Evolutionary conservation across 225 moss, liverwort and hornwort genomes (phyloP).

Genomic region (Anthoceros angustus): DNA sequence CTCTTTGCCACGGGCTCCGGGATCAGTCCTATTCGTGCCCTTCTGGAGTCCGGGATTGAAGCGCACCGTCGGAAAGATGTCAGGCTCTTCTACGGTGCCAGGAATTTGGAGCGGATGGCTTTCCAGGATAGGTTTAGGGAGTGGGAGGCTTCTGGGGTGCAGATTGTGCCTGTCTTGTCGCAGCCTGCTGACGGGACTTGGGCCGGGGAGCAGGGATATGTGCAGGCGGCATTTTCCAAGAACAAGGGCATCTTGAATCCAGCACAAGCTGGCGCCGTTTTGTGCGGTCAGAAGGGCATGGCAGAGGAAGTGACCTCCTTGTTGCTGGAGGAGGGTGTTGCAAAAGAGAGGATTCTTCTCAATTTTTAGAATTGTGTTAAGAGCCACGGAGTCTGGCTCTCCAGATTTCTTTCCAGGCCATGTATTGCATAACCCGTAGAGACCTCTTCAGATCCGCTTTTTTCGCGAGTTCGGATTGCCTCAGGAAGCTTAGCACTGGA

Average conservation of each 20-base stretch:
- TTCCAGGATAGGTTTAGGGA: conserved; percentile 59
- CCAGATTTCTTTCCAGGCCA: no score
- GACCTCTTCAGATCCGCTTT: no score
- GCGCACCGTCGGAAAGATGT: conserved; percentile 62
- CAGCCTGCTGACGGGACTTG: conserved; percentile 47
- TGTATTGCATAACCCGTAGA: no score
- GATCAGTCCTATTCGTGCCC: conserved; percentile 89
- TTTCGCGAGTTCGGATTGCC: no score
- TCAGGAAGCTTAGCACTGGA: no score
- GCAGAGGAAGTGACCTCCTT: conserved; percentile 25
- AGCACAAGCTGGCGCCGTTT: conserved; percentile 56
- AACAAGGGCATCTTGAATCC: conserved; percentile 30
- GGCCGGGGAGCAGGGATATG: conserved; percentile 62
- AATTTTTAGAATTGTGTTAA: neutral
- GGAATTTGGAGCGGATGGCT: conserved; percentile 79
- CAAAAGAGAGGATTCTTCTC: neutral
- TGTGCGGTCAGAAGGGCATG: conserved; percentile 94
- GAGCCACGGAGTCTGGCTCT: no score
- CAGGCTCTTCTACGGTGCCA: conserved; percentile 83
- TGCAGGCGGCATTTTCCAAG: conserved; percentile 70
- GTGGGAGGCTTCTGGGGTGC: conserved; percentile 85
- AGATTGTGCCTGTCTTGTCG: conserved; percentile 79
- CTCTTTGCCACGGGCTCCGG: conserved; percentile 97
- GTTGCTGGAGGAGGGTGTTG: neutral
- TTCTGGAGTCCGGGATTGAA: conserved; percentile 67